Base-by-base conservation (phyloP, 2,329 filamentous ascomycete genomes). In the Neofusicoccum cordaticola region DNA sequence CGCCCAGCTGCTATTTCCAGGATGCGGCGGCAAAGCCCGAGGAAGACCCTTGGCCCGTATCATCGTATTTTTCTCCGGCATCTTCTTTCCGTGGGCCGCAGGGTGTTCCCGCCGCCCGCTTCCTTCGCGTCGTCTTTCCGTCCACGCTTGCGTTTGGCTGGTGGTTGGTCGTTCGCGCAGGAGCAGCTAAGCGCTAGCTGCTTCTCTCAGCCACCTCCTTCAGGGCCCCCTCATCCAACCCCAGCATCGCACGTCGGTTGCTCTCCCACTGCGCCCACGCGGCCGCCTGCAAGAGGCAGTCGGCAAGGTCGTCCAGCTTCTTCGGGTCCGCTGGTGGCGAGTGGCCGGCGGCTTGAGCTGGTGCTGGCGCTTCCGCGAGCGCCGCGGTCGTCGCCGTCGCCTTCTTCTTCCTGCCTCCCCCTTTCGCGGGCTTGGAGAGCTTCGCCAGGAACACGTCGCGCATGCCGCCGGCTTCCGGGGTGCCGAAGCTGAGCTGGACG, bases 241-340 rank as follows among this genome's bases (percentile, higher is more conserved):
- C 68, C 27, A 67, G 48, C 66, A 73, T 67, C 52, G 65, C 63
- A 27, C 64, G 45, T 19, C 76, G 66, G 69, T 90, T 90, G 69
- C 82, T 78, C 72, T 92, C 86, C 92, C 92, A 96, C 66, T 87
- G 83, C 42, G 92, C 76, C 87, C 90, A 94, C 2, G 90, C 88
- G 65, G 92, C 82, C 2, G 88, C 92, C 75, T 96, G 92, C 62
- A 95, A 74, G 31, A 95, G 78, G 73, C 88, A 90, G 78, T 96
- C 92, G 0, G 91, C 90, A 57, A 96, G 77, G 78, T 96, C 92
- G 75, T 96, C 92, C 62, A 94, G 75, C 76, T 95, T 95, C 31
- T 60, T 60, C 31, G 56, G 56, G 31, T 47, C 56, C n/a, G 31
- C 27, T 47, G 50, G 37, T 41, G 41, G 42, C 31, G 39, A 27